These are phyloP conservation scores for Sphaerulina musiva DNA, from an alignment of 2,329 filamentous ascomycete genomes.

Conservation along the genomic window DNA sequence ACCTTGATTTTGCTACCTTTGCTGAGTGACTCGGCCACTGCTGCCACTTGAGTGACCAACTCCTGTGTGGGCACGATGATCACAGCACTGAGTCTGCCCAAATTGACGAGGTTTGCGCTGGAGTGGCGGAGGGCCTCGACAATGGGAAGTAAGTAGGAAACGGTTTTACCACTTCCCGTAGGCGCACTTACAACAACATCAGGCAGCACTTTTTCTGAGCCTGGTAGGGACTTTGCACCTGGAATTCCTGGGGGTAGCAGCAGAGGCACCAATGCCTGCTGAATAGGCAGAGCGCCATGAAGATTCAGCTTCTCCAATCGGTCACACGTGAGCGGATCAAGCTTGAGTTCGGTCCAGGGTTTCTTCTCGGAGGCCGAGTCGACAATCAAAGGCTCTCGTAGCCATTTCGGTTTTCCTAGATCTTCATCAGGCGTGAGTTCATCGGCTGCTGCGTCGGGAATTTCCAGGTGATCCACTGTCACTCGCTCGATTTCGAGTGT, in stretches of 20 bases:
- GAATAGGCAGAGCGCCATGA: slow-evolving; percentile 67
- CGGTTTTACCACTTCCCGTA: slow-evolving; percentile 90
- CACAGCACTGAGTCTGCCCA: slow-evolving; percentile 66
- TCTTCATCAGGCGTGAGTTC: slow-evolving; percentile 57
- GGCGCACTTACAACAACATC: slow-evolving; percentile 88
- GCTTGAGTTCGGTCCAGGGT: slow-evolving; percentile 3
- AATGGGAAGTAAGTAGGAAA: slow-evolving; percentile 84
- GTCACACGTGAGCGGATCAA: slow-evolving; percentile 28
- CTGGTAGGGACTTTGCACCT: slow-evolving; percentile 24
- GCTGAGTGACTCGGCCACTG: slow-evolving; percentile 67
- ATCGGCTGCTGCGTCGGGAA: slow-evolving; percentile 12
- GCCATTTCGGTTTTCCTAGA: slow-evolving; percentile 73
- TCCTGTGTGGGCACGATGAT: slow-evolving; percentile 79
- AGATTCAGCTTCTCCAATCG: slow-evolving; percentile 64
- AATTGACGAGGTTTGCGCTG: slow-evolving; percentile 36
- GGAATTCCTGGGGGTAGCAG: slow-evolving; percentile 55
- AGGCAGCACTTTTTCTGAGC: slow-evolving; percentile 34
- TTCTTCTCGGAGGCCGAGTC: slow-evolving; percentile 1
- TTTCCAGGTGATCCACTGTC: slow-evolving; percentile 56
- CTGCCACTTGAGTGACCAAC: slow-evolving; percentile 68
- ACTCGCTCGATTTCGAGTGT: slow-evolving; percentile 19
- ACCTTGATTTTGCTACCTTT: slow-evolving; percentile 67
- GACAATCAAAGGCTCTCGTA: slow-evolving; percentile 55
- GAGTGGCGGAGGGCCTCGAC: slow-evolving; percentile 63
- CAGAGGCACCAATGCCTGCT: slow-evolving; percentile 72